These are phyloP conservation scores for Colletotrichum zoysiae DNA, from an alignment of 2,329 filamentous ascomycete genomes.

Conservation along the genomic window DNA sequence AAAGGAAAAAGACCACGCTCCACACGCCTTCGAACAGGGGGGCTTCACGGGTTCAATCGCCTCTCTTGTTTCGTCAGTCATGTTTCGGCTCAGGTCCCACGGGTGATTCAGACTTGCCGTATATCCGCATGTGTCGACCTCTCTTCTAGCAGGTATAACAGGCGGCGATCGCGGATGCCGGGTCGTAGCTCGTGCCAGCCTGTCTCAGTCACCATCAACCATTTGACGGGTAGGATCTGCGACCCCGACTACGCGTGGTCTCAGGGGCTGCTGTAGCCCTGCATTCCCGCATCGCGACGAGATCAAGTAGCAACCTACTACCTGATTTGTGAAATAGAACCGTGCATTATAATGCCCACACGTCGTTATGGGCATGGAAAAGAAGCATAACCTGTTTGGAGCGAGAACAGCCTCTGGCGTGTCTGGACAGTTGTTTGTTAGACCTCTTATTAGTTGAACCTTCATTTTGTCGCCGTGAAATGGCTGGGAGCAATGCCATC, in stretches of 20 bases:
- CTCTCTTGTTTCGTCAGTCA: neutral
- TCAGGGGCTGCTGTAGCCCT: neutral
- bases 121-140: neutral
- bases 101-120: neutral
- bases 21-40: neutral
- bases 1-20: no score
- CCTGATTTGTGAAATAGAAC: neutral
- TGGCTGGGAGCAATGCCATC: neutral
- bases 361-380: neutral
- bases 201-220: slow-evolving; percentile 10
- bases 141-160: neutral
- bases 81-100: neutral
- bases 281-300: neutral
- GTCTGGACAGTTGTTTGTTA: neutral
- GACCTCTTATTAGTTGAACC: neutral
- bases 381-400: neutral
- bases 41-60: neutral
- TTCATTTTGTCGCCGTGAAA: neutral
- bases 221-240: neutral
- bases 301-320: neutral
- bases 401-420: neutral
- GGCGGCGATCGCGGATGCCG: slow-evolving; percentile 1
- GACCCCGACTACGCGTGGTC: neutral
- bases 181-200: slow-evolving; percentile 19
- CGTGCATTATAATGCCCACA: no score